Base-by-base conservation (phyloP, 768 basidiomycete species). In the Mycena galopus region DNA sequence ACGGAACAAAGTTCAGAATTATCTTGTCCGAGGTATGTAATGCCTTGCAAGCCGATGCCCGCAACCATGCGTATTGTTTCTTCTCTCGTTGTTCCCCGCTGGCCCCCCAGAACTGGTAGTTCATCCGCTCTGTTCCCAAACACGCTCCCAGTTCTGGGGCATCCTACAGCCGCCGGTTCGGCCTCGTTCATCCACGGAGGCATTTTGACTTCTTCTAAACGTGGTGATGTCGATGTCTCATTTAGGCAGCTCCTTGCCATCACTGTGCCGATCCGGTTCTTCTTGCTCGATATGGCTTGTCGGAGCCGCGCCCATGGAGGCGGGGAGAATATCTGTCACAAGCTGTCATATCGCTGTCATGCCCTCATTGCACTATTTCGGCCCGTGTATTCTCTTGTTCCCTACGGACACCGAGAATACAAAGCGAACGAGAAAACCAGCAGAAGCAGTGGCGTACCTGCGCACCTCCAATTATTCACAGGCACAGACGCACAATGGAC, bases 251-350 rank as follows among this genome's bases (percentile, higher is more conserved):
- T 39, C 30, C 12, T 35, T 29, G 3, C 56, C 67, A 69, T 55
- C 58, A 63, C 60, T 32, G 51, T 69, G 67, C 67, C 67, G 60
- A 69, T 68, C 67, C 58, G 16, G 50, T 61, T 17, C 37, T 35
- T 63, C 58, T 56, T 12, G 14, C 63, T 17, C 63, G 33, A 30
- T 65, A 37, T 39, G 51, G 50, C 4, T 21, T 21, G 17, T 19
- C 47, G 33, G 64, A 65, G 51, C 63, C 51, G 33, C 4, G 16
- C 8, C 7, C 35, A 9, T 25, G 35, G 64, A n/a, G 8, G 27
- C 25, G 42, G 33, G 16, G 35, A 35, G 19, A 14, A 21, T 14
- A 23, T 19, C 47, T 67, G 44, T 25, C 50, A 47, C 47, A 51
- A 23, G 7, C 47, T 67, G 44, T 25, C 50, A 47, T n/a, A 51